Evolutionary conservation across 352 stramenopile species (phyloP).

Genomic region (Phytophthora melonis): DNA sequence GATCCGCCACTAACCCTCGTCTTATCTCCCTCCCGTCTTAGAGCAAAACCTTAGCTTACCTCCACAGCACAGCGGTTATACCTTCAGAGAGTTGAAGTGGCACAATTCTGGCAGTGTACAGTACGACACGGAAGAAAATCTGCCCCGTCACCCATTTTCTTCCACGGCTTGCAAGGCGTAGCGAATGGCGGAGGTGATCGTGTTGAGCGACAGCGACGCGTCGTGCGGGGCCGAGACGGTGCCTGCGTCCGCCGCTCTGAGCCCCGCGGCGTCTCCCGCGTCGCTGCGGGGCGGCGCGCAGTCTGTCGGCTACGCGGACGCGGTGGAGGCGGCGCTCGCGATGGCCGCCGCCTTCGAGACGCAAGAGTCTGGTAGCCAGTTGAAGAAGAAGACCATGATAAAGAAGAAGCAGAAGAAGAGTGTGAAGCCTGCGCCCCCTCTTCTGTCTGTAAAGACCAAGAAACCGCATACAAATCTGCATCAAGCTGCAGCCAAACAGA

Average conservation of each 20-base stretch:
- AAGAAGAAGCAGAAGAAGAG: constrained; percentile 3
- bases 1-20: neutral
- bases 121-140: neutral
- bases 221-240: constrained; percentile 24
- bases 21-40: too few species aligned
- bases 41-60: neutral
- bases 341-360: constrained; percentile 36
- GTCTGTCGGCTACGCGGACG: constrained; percentile 33
- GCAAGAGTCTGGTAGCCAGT: neutral
- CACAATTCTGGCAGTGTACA: neutral
- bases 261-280: constrained; percentile 1
- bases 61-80: too few species aligned
- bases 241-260: constrained; percentile 7
- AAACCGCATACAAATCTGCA: neutral
- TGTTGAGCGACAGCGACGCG: constrained; percentile 40
- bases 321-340: constrained; percentile 39
- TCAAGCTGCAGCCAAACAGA: neutral
- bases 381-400: constrained; percentile 3
- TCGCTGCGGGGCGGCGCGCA: constrained; percentile 6
- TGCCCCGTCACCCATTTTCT: neutral
- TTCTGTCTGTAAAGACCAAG: constrained; percentile 24
- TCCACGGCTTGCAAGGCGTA: too few species aligned
- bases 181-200: constrained; percentile 26
- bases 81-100: neutral
- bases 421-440: constrained; percentile 11